Conservation (phyloP, 2,329 filamentous ascomycete species). For the Aureobasidium zeae region DNA sequence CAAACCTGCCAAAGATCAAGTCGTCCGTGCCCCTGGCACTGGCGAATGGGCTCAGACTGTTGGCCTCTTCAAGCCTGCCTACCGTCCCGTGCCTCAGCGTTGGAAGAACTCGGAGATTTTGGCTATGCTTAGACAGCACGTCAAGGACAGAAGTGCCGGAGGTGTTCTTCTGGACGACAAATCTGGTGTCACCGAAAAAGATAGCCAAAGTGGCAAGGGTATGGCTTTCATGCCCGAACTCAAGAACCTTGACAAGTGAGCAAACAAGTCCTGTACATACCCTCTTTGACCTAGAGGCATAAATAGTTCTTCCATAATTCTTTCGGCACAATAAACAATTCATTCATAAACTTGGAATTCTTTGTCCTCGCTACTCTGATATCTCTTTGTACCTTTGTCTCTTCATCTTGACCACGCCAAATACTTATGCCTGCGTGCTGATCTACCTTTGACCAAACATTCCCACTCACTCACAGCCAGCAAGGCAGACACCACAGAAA, state of each 20-base stretch:
- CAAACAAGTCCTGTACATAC: too few species aligned
- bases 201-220: slow-evolving; percentile 33
- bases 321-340: too few species aligned
- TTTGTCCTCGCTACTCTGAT: too few species aligned
- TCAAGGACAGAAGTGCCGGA: slow-evolving; percentile 32
- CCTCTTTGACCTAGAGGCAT: too few species aligned
- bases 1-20: slow-evolving; percentile 31
- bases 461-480: too few species aligned
- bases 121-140: slow-evolving; percentile 57
- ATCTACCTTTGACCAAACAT: too few species aligned
- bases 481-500: too few species aligned
- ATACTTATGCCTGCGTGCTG: too few species aligned
- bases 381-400: too few species aligned
- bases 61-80: slow-evolving; percentile 87
- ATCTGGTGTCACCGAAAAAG: slow-evolving; percentile 23
- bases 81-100: slow-evolving; percentile 74
- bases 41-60: slow-evolving; percentile 97
- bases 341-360: too few species aligned
- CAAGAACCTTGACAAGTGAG: slow-evolving; percentile 36
- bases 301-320: too few species aligned
- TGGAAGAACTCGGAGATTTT: slow-evolving; percentile 82
- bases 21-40: slow-evolving; percentile 39
- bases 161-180: slow-evolving; percentile 21
- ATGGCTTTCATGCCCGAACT: slow-evolving; percentile 44
- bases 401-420: too few species aligned